Evolutionary conservation across 371 early-diverging fungal species (phyloP).

Genomic region (Syncephalastrum monosporum): DNA sequence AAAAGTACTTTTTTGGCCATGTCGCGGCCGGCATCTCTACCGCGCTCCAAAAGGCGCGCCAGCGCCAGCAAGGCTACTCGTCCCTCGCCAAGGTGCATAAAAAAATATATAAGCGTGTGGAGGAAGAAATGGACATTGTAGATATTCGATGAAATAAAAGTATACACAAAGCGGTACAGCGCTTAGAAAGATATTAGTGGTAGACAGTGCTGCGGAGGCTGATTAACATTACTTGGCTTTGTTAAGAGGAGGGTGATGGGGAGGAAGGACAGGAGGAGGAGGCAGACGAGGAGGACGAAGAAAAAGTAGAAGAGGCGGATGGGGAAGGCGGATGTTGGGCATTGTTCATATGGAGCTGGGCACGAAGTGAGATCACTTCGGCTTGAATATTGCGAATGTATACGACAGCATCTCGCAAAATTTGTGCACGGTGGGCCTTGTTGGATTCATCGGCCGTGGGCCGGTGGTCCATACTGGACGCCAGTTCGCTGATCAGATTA

Average conservation of each 20-base stretch:
- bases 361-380: slow-evolving; percentile 19
- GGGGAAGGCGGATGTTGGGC: no score
- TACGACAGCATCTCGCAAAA: slow-evolving; percentile 25
- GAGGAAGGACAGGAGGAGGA: no score
- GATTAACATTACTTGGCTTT: no score
- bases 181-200: no score
- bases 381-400: slow-evolving; percentile 26
- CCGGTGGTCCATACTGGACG: slow-evolving; percentile 1
- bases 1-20: slow-evolving; percentile 49
- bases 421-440: slow-evolving; percentile 23
- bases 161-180: no score
- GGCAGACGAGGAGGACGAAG: no score
- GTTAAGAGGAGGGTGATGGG: no score
- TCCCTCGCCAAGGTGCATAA: slow-evolving; percentile 19
- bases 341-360: slow-evolving; percentile 4
- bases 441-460: slow-evolving; percentile 16
- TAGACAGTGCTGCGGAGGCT: no score
- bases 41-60: slow-evolving; percentile 7
- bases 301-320: no score
- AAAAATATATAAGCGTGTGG: slow-evolving; percentile 50
- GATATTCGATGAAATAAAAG: slow-evolving; percentile 4
- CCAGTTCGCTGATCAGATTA: slow-evolving; percentile 21
- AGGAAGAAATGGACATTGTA: slow-evolving; percentile 46
- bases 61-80: slow-evolving; percentile 16
- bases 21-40: slow-evolving; percentile 20